A percentile compares a stretch with the other conserved stretches of the same genome.
These are phyloP conservation scores for Euphorbia neoarborescens DNA, from an alignment of 441 rosid species.

Conservation along the genomic window DNA sequence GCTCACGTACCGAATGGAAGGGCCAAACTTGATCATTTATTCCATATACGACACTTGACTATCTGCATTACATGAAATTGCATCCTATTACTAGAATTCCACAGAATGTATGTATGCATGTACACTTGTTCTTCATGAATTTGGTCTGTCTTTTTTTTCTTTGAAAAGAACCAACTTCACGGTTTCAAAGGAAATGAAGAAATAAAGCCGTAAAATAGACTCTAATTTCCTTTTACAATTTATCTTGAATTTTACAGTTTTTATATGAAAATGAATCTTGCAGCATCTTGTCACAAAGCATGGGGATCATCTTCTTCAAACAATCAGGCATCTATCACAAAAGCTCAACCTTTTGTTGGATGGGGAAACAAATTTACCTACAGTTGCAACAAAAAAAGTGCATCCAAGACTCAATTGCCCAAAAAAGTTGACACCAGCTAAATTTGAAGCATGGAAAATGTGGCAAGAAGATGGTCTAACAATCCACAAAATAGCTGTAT, in stretches of 20 bases:
- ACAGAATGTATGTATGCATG: not conserved
- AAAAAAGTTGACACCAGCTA: slow-evolving; percentile 30
- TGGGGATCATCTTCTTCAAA: slow-evolving; percentile 38
- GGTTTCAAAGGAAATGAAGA: not conserved
- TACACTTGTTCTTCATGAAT: slow-evolving; percentile 7
- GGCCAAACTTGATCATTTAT: not conserved
- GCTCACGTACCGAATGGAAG: not conserved
- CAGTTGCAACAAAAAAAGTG: slow-evolving; percentile 13
- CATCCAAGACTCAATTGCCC: slow-evolving; percentile 15
- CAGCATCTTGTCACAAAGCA: slow-evolving; percentile 38
- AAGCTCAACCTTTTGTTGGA: slow-evolving; percentile 40
- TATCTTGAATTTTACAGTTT: not conserved
- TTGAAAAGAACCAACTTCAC: not conserved
- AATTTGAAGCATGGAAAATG: slow-evolving; percentile 44
- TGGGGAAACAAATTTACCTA: slow-evolving; percentile 25
- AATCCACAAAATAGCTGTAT: slow-evolving; percentile 35
- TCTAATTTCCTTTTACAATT: not conserved
- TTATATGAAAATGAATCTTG: slow-evolving; percentile 20
- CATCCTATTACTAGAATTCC: not conserved
- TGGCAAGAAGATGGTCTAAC: slow-evolving; percentile 42
- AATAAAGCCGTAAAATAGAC: not conserved
- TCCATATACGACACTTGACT: not conserved
- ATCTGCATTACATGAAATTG: not conserved
- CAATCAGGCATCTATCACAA: slow-evolving; percentile 27
- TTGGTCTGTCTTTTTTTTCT: not conserved